Conservation (phyloP, 306 rosid species). For the Prunus mongolica region DNA sequence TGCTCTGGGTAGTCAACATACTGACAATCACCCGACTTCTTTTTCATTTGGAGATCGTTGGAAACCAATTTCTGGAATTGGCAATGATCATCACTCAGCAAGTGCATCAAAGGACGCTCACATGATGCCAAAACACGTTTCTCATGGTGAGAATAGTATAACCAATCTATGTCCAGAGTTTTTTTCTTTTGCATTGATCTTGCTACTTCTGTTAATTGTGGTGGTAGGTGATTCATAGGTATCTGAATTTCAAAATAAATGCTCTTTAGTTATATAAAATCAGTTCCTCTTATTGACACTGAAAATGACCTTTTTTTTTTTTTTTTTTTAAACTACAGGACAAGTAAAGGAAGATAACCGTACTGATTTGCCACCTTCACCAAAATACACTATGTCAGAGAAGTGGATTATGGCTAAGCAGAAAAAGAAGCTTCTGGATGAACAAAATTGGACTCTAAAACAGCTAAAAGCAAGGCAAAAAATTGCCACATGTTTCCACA, state of each 20-base stretch:
- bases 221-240: conserved; percentile 29
- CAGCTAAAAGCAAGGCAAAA: conserved; percentile 73
- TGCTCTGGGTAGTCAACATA: conserved; percentile 46
- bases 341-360: conserved; percentile 48
- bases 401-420: conserved; percentile 83
- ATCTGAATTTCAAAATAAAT: conserved; percentile 27
- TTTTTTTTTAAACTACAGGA: conserved; percentile 32
- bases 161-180: conserved; percentile 10
- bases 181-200: neutral
- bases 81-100: conserved; percentile 46
- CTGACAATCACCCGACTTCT: conserved; percentile 42
- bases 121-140: conserved; percentile 43
- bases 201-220: conserved; percentile 15
- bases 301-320: conserved; percentile 27
- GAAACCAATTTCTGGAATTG: conserved; percentile 65
- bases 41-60: conserved; percentile 66
- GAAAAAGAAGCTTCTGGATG: conserved; percentile 59
- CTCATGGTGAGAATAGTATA: conserved; percentile 54
- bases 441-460: conserved; percentile 63
- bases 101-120: conserved; percentile 50
- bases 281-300: conserved; percentile 22
- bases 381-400: conserved; percentile 84
- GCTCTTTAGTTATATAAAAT: conserved; percentile 21
- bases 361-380: conserved; percentile 48
- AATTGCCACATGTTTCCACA: conserved; percentile 62